These are phyloP conservation scores for Chrysoporthe puriensis DNA, from an alignment of 2,329 filamentous ascomycete species.

Conservation along the genomic window DNA sequence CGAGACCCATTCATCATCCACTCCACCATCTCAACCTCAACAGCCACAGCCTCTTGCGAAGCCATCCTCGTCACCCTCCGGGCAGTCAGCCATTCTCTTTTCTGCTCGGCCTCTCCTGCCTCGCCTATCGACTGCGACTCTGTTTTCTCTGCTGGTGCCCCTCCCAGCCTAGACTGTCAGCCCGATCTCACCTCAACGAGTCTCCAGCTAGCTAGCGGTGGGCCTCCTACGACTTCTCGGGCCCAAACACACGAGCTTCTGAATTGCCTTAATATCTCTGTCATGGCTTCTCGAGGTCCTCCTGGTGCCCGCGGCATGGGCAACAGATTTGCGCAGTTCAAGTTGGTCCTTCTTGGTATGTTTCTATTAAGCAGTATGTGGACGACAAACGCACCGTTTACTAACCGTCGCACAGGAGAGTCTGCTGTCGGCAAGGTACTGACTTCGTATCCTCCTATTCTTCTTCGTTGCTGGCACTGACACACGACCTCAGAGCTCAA, in stretches of 20 bases:
- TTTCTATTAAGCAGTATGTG: constrained; percentile 21
- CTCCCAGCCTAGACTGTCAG: neutral
- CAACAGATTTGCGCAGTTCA: constrained; percentile 97
- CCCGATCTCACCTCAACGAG: constrained; percentile 9
- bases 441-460: neutral
- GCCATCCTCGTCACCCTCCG: constrained; percentile 23
- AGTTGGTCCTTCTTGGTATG: constrained; percentile 94
- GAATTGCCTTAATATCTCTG: constrained; percentile 36
- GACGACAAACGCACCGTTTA: constrained; percentile 26
- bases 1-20: constrained; percentile 23
- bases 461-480: constrained; percentile 35
- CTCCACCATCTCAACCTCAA: constrained; percentile 22
- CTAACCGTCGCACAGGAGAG: constrained; percentile 71
- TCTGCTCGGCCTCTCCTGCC: neutral
- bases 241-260: constrained; percentile 27
- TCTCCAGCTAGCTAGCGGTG: constrained; percentile 19
- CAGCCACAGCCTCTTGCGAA: constrained; percentile 14
- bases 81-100: constrained; percentile 16
- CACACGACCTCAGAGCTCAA: constrained; percentile 72
- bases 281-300: constrained; percentile 82
- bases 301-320: constrained; percentile 65
- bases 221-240: constrained; percentile 20
- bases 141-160: neutral
- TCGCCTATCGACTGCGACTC: constrained; percentile 4
- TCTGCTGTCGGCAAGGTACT: constrained; percentile 96